phyloP scores from a whole-genome alignment of 345 rosid species.

The Arabidopsis suecica region DNA sequence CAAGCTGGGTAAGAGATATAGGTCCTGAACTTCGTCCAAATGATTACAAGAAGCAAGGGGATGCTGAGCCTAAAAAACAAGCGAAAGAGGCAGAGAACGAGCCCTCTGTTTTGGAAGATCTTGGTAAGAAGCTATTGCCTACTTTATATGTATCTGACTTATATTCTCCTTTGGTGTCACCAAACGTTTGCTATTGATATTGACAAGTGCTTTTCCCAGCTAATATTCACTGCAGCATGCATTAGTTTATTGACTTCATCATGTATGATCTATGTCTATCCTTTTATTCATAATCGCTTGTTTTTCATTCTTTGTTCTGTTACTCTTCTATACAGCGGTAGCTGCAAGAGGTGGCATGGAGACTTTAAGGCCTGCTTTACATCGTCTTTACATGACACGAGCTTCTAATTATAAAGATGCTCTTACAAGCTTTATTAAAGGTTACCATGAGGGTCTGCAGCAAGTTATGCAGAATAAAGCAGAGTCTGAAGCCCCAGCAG shows the following conservation, averaged over 20 bases:
- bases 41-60: constrained; percentile 70
- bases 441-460: constrained; percentile 84
- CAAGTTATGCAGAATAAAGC: constrained; percentile 65
- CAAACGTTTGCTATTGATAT: constrained; percentile 4
- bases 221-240: background rate
- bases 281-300: background rate
- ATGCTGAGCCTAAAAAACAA: constrained; percentile 49
- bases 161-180: constrained; percentile 3
- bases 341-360: constrained; percentile 97
- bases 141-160: background rate
- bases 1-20: constrained; percentile 93
- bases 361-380: constrained; percentile 88
- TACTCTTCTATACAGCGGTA: constrained; percentile 55
- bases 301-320: background rate
- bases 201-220: background rate
- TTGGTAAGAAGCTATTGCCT: constrained; percentile 55
- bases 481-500: constrained; percentile 41
- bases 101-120: constrained; percentile 85
- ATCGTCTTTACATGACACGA: constrained; percentile 84
- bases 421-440: constrained; percentile 68
- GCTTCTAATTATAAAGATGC: constrained; percentile 89
- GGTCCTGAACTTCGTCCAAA: constrained; percentile 94
- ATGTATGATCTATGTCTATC: background rate
- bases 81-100: constrained; percentile 51
- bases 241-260: background rate